Evolutionary conservation across 768 basidiomycete species (phyloP).

Genomic region (Suillus cothurnatus): DNA sequence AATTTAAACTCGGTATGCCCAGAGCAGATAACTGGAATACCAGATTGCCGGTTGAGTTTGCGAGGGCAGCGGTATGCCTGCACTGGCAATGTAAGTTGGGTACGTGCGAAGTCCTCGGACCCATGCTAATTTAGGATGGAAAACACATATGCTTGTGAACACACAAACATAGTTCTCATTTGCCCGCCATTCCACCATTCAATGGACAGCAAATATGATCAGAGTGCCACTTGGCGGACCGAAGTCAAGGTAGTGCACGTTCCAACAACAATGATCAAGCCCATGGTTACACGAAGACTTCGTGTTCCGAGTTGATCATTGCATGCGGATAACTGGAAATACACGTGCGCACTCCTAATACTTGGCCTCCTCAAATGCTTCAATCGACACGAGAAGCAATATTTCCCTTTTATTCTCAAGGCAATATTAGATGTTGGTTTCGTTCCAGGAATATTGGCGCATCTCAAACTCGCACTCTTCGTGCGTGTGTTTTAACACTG

Average conservation of each 20-base stretch:
- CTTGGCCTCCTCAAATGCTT: neutral
- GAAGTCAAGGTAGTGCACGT: neutral
- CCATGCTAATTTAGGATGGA: neutral
- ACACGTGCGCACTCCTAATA: neutral
- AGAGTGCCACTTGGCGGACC: neutral
- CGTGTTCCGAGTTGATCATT: neutral
- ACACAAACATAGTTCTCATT: neutral
- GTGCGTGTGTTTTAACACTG: too few species aligned
- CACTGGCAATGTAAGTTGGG: neutral
- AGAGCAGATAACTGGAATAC: neutral
- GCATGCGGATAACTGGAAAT: neutral
- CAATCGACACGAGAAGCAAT: neutral
- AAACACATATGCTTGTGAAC: neutral
- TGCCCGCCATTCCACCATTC: neutral
- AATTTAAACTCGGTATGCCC: neutral
- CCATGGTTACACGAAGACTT: neutral
- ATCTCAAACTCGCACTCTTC: neutral
- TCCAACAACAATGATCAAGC: neutral
- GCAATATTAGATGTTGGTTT: neutral
- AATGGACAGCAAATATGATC: neutral
- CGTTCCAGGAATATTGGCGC: neutral
- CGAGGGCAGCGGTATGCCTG: neutral
- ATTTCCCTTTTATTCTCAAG: neutral
- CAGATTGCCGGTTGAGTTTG: neutral
- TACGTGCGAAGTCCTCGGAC: slow-evolving; percentile 6